Evolutionary conservation across 108 stramenopile species (phyloP).

Genomic region (Schizochytrium sp.): DNA sequence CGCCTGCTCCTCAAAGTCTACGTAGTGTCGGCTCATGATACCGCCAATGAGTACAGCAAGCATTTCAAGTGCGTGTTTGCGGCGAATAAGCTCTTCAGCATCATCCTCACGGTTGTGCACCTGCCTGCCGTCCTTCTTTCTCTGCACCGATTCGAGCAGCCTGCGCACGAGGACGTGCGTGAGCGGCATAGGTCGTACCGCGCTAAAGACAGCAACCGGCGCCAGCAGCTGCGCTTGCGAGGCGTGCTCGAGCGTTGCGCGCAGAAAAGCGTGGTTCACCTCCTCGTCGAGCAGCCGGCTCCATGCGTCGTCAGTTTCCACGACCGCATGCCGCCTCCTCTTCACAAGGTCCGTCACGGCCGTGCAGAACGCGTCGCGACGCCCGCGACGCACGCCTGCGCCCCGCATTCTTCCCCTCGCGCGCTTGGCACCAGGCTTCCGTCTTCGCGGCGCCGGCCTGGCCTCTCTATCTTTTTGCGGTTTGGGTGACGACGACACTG

Average conservation of each 20-base stretch:
- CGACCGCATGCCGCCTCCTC: neutral
- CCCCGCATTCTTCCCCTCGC: no score
- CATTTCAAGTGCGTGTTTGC: neutral
- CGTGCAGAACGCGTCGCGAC: neutral
- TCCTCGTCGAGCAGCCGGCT: neutral
- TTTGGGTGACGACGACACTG: no score
- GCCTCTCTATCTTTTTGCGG: no score
- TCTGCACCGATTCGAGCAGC: neutral
- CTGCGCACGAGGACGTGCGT: conserved; percentile 5
- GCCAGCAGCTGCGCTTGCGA: neutral
- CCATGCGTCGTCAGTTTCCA: neutral
- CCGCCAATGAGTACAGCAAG: neutral
- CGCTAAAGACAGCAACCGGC: neutral
- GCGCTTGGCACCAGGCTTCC: no score
- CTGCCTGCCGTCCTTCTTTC: neutral
- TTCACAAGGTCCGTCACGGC: neutral
- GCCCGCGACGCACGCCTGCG: no score
- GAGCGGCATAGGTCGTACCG: neutral
- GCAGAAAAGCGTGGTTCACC: neutral
- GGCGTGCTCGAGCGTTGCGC: neutral
- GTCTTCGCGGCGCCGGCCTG: no score
- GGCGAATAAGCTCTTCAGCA: neutral
- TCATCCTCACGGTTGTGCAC: neutral
- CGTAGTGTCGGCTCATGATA: neutral
- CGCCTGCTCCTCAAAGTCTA: conserved; percentile 13